phyloP scores from a whole-genome alignment of 2,329 filamentous ascomycete species.

The Parascedosporium putredinis region DNA sequence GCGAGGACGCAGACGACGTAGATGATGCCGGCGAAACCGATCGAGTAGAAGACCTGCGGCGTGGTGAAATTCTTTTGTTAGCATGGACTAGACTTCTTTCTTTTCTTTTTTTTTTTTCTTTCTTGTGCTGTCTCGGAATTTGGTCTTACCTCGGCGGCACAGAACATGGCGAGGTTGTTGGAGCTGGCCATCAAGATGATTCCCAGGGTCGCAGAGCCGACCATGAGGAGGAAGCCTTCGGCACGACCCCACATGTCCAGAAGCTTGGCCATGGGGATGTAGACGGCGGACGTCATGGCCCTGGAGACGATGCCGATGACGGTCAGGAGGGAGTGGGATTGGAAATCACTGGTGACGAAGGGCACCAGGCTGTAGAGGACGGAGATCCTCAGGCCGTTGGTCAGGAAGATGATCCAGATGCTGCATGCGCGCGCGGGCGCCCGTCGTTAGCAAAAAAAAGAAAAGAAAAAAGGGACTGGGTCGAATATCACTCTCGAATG shows the following conservation, averaged over 20 bases:
- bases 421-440: too few relatives aligned
- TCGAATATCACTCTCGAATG: too few relatives aligned
- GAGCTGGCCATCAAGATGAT: conserved; percentile 54
- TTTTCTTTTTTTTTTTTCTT: neutral
- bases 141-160: conserved; percentile 27
- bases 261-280: conserved; percentile 52
- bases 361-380: conserved; percentile 26
- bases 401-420: conserved; percentile 38
- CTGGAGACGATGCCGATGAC: conserved; percentile 39
- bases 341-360: conserved; percentile 37
- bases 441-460: too few relatives aligned
- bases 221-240: conserved; percentile 45
- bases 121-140: neutral
- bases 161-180: conserved; percentile 34
- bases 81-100: too few relatives aligned
- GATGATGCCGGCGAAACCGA: conserved; percentile 44
- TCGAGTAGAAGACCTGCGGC: conserved; percentile 50
- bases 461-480: too few relatives aligned
- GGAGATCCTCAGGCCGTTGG: conserved; percentile 31
- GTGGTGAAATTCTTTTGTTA: neutral
- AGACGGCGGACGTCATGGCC: conserved; percentile 42
- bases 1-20: conserved; percentile 55
- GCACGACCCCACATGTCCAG: conserved; percentile 55
- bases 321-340: conserved; percentile 39
- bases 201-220: conserved; percentile 34